A percentile compares a stretch with the other conserved stretches of the same genome.
Conservation (phyloP, 345 rosid species). For the Sonneratia caseolaris region DNA sequence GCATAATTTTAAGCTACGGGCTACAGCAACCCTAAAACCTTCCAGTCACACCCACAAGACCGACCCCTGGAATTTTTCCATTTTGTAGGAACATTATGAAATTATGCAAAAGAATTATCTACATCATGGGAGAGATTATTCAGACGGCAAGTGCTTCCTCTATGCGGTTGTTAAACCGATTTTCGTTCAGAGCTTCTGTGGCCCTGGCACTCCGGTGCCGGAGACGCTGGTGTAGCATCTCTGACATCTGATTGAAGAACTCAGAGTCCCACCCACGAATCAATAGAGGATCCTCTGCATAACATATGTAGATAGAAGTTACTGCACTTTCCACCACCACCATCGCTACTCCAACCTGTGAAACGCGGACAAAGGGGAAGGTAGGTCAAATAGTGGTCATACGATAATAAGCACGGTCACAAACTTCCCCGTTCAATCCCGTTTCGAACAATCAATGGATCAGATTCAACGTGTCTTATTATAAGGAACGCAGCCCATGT, state of each 20-base stretch:
- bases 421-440: no score
- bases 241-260: constrained; percentile 62
- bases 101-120: not conserved
- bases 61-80: not conserved
- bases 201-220: constrained; percentile 69
- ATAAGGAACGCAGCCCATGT: no score
- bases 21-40: not conserved
- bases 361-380: not conserved
- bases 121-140: not conserved
- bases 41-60: no score
- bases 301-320: constrained; percentile 84
- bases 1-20: not conserved
- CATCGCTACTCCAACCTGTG: constrained; percentile 85
- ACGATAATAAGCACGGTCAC: no score
- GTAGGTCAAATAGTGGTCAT: no score
- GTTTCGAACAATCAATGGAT: not conserved
- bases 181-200: constrained; percentile 39
- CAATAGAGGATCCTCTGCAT: constrained; percentile 78
- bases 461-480: not conserved
- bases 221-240: constrained; percentile 75
- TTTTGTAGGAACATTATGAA: not conserved
- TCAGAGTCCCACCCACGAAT: constrained; percentile 72
- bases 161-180: constrained; percentile 24
- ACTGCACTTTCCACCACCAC: constrained; percentile 92
- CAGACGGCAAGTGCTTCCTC: constrained; percentile 23